Evolutionary conservation across 768 basidiomycete species (phyloP), one percentile per base, ranked within the genome.

Genomic region (Pisolithus albus): DNA sequence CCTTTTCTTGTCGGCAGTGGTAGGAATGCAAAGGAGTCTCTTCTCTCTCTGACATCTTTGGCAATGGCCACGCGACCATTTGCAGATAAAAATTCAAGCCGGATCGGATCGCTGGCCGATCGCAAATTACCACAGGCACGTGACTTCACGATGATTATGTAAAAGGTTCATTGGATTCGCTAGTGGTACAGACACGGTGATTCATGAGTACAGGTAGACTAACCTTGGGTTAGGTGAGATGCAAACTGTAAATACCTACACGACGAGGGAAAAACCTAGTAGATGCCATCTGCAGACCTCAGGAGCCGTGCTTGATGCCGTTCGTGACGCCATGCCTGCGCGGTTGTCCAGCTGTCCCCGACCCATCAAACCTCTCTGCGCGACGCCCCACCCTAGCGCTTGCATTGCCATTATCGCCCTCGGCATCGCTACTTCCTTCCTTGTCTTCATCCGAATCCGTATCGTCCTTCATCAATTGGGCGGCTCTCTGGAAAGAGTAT

Each of bases 381-480:
- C 34, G 34, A 15, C 34, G 34, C 11, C 34, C 34, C 11, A 4
- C 5, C 46, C 47, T 55, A 13, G 46, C 32, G 0, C 43, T 50
- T 8, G 57, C 49, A 1, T 7, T 38, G 11, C 51, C 57, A 7
- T 45, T 1, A 7, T 52, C 30, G 1, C 43, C 51, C 1, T 48
- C 30, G 11, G 38, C 52, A 38, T 19, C 13, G 10, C n/a, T 19
- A 38, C 18, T 32, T 4, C 10, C 9, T 19, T 62, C 61, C 1
- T 63, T 64, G 26, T 61, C 67, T 3, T 60, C 64, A 16, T 62
- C 66, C 7, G 13, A 47, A 2, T 50, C 54, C 5, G 61, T 64
- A 5, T 66, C 70, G 0, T 87, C 85, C 0, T 78, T 81, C 67
- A 83, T 76, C 47, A 90, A 66, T 56, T 75, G 68, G 51, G 78